A percentile compares a stretch with the other conserved stretches of the same genome.
phyloP scores from a whole-genome alignment of 2,329 filamentous ascomycete genomes.

The Pseudocercospora vitis region DNA sequence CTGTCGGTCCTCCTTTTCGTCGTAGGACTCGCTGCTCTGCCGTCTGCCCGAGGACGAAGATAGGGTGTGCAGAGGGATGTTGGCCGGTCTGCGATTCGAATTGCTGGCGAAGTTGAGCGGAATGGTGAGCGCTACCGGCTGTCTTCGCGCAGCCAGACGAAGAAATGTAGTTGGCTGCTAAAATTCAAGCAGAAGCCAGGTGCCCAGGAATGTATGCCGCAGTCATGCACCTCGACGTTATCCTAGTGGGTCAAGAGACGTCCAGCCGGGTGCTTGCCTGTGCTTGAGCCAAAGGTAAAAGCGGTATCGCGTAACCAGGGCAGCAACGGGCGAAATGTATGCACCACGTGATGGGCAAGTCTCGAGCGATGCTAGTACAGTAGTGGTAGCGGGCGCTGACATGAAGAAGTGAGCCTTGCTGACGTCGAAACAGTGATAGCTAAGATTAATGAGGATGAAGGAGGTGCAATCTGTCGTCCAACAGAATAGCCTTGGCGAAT shows the following conservation, averaged over 20 bases:
- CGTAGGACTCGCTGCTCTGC: slow-evolving; percentile 43
- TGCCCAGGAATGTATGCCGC: slow-evolving; percentile 6
- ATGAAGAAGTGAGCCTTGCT: slow-evolving; percentile 1
- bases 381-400: not conserved
- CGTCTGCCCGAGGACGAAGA: slow-evolving; percentile 46
- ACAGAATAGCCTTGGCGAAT: not conserved
- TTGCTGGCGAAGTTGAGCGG: slow-evolving; percentile 50
- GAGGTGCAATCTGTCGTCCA: not conserved
- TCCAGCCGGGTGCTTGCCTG: slow-evolving; percentile 2
- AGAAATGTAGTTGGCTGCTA: slow-evolving; percentile 4
- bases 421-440: not conserved
- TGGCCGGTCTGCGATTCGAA: slow-evolving; percentile 68
- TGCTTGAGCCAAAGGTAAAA: not conserved
- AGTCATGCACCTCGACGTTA: slow-evolving; percentile 5
- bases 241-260: slow-evolving; percentile 1
- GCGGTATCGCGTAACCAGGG: not conserved
- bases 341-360: slow-evolving; percentile 2
- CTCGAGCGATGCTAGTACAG: not conserved
- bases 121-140: slow-evolving; percentile 69
- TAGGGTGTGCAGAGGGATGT: slow-evolving; percentile 83
- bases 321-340: not conserved
- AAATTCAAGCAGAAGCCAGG: slow-evolving; percentile 5
- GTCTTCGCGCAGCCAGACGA: slow-evolving; percentile 9
- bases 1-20: slow-evolving; percentile 54
- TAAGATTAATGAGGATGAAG: no score